A percentile compares a stretch with the other conserved stretches of the same genome.
These are phyloP conservation scores for Styphnolobium japonicum DNA, from an alignment of 306 rosid species.

Conservation along the genomic window DNA sequence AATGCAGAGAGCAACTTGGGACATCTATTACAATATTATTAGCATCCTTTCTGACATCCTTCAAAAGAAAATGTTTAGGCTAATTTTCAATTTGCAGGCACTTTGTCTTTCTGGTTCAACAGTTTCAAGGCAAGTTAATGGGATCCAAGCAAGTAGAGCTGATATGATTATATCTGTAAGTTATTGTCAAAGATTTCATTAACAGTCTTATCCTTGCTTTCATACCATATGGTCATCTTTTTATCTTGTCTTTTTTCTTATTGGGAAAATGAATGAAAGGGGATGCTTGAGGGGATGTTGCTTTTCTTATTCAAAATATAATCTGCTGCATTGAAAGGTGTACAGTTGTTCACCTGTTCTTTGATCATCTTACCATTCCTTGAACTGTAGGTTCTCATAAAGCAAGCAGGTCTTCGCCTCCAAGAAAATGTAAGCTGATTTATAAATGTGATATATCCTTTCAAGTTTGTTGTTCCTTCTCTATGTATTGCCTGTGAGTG, in stretches of 20 bases:
- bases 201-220: not conserved
- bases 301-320: not conserved
- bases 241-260: not conserved
- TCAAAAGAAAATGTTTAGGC: not conserved
- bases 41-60: not conserved
- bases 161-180: conserved; percentile 87
- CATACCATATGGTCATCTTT: not conserved
- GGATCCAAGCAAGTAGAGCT: conserved; percentile 74
- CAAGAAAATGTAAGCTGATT: conserved; percentile 71
- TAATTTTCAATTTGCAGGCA: conserved; percentile 50
- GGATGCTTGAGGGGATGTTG: not conserved
- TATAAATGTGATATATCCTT: not conserved
- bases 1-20: not conserved
- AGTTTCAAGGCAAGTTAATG: conserved; percentile 68
- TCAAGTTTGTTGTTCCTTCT: conserved; percentile 7
- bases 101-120: conserved; percentile 68
- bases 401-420: conserved; percentile 86
- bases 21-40: not conserved
- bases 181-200: conserved; percentile 8
- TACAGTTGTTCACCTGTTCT: not conserved
- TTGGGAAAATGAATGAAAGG: not conserved
- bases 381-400: conserved; percentile 73
- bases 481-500: not conserved
- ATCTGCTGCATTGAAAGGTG: not conserved
- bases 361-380: conserved; percentile 24